These are phyloP conservation scores for Neurospora hispaniola DNA, from an alignment of 495 filamentous ascomycete species.

Conservation along the genomic window DNA sequence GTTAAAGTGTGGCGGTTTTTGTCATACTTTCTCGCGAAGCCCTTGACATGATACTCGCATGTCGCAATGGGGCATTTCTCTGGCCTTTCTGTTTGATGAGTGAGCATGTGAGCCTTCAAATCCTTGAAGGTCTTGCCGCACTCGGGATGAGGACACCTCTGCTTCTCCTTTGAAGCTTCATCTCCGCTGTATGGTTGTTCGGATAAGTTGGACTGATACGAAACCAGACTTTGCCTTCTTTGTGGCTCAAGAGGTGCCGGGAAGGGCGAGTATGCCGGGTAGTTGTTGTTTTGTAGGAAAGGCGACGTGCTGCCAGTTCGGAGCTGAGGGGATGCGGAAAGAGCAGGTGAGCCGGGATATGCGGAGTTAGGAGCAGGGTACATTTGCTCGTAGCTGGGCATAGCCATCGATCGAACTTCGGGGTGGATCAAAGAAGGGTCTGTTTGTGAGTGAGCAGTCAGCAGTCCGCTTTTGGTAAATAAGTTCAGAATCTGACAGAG, in stretches of 20 bases:
- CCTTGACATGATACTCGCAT: slow-evolving; percentile 93
- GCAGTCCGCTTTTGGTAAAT: slow-evolving; percentile 9
- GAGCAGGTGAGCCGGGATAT: slow-evolving; percentile 35
- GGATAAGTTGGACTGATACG: slow-evolving; percentile 23
- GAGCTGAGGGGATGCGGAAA: slow-evolving; percentile 37
- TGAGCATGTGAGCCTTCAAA: slow-evolving; percentile 91
- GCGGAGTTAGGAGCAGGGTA: slow-evolving; percentile 30
- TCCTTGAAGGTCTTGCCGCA: slow-evolving; percentile 89
- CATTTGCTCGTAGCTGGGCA: slow-evolving; percentile 32
- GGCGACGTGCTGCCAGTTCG: slow-evolving; percentile 35
- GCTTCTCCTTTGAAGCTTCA: slow-evolving; percentile 54
- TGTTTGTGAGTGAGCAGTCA: slow-evolving; percentile 23
- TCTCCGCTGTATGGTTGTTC: slow-evolving; percentile 49
- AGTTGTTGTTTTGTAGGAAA: slow-evolving; percentile 27
- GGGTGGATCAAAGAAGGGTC: slow-evolving; percentile 41
- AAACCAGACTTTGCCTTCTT: slow-evolving; percentile 21
- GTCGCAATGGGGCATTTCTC: slow-evolving; percentile 94
- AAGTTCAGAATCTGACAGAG: slow-evolving; percentile 22
- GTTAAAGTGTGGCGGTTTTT: slow-evolving; percentile 96
- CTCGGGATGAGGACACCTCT: slow-evolving; percentile 66
- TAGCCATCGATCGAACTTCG: slow-evolving; percentile 35
- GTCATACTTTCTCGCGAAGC: slow-evolving; percentile 92
- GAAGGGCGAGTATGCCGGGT: slow-evolving; percentile 63
- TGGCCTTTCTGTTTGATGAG: slow-evolving; percentile 84
- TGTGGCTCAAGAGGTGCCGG: slow-evolving; percentile 38